A percentile compares a stretch with the other conserved stretches of the same genome.
Conservation (phyloP, 768 basidiomycete genomes). For the Clitopilus hobsonii region DNA sequence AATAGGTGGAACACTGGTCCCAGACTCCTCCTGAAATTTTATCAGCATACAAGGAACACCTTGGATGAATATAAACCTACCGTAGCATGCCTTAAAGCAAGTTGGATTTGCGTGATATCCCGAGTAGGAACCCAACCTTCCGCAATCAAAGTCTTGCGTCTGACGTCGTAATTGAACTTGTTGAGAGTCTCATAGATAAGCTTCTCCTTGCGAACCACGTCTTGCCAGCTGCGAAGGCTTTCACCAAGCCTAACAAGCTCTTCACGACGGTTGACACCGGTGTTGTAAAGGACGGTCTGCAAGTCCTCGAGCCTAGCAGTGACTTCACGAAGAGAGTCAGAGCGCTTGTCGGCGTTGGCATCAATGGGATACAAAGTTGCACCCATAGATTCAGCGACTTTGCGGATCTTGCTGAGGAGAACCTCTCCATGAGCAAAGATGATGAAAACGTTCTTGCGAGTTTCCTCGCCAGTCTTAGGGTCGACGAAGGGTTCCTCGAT, state of each 20-base stretch:
- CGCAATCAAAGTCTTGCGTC: conserved; percentile 91
- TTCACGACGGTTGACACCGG: conserved; percentile 72
- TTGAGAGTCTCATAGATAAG: conserved; percentile 94
- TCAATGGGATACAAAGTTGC: conserved; percentile 97
- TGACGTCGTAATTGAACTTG: conserved; percentile 89
- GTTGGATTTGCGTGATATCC: conserved; percentile 82
- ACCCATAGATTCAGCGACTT: conserved; percentile 98
- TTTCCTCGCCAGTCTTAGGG: conserved; percentile 75
- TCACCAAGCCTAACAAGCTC: conserved; percentile 87
- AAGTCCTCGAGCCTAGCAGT: conserved; percentile 87
- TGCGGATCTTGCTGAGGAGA: conserved; percentile 93
- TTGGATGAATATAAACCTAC: conserved; percentile 30
- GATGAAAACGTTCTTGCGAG: conserved; percentile 98
- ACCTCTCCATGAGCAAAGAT: conserved; percentile 97
- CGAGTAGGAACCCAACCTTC: conserved; percentile 97
- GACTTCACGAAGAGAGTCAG: conserved; percentile 87
- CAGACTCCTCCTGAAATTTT: conserved; percentile 73
- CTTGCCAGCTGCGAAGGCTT: conserved; percentile 83
- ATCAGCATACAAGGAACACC: background rate
- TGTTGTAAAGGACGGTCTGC: conserved; percentile 85
- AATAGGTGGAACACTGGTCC: conserved; percentile 88
- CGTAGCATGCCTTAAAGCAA: conserved; percentile 85
- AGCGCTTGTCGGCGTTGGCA: conserved; percentile 87
- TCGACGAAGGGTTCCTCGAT: conserved; percentile 92
- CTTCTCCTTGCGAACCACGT: conserved; percentile 94